Evolutionary conservation across 257 asterid genomes (phyloP).

Genomic region (Lavandula angustifolia): DNA sequence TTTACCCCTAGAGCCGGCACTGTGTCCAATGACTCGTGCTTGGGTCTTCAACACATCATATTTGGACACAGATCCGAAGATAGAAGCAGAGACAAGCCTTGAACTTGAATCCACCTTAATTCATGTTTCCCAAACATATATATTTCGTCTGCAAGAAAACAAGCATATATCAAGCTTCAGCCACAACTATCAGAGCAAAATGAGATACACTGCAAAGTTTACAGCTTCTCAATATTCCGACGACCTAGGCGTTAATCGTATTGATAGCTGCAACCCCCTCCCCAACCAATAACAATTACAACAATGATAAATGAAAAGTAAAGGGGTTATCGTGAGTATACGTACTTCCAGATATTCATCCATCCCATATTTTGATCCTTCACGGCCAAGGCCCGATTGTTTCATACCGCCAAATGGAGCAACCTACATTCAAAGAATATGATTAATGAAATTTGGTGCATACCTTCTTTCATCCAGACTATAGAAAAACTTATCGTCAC

Average conservation of each 20-base stretch:
- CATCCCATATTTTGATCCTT: conserved; percentile 96
- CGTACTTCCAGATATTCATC: conserved; percentile 89
- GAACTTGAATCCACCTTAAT: conserved; percentile 34
- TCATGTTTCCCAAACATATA: conserved; percentile 72
- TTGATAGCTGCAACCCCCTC: background rate
- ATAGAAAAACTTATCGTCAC: conserved; percentile 41
- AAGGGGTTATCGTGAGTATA: background rate
- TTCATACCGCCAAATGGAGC: conserved; percentile 97
- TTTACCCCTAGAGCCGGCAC: no score
- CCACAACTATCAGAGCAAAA: background rate
- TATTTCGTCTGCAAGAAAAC: conserved; percentile 58
- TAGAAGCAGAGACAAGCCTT: background rate
- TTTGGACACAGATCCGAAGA: background rate
- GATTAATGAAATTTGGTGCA: conserved; percentile 5
- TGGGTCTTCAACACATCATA: conserved; percentile 2
- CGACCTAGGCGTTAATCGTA: background rate
- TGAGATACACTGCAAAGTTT: no score
- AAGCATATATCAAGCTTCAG: background rate
- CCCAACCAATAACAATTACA: background rate
- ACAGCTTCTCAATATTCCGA: no score
- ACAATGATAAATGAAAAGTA: background rate
- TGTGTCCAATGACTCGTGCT: conserved; percentile 28
- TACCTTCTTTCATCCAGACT: background rate
- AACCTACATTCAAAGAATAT: conserved; percentile 48
- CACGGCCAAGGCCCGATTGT: conserved; percentile 97